Evolutionary conservation across 2,329 filamentous ascomycete genomes (phyloP).

Genomic region (Chrysosporium queenslandicum): DNA sequence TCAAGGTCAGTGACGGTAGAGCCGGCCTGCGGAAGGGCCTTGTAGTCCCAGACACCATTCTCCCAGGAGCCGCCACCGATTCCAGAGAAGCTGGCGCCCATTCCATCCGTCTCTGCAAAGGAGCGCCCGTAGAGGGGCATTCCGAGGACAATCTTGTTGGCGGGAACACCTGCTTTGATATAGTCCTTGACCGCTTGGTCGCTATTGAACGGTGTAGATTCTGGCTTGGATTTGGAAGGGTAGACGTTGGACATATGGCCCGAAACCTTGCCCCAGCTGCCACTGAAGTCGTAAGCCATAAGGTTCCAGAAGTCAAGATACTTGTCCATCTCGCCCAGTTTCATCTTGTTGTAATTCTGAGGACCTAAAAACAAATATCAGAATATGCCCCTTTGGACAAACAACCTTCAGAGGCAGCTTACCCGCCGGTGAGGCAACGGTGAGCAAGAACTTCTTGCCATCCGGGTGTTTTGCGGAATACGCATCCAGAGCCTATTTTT

Average conservation of each 20-base stretch:
- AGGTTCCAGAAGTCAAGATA: constrained; percentile 45
- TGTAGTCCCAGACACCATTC: constrained; percentile 77
- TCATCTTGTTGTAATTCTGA: constrained; percentile 36
- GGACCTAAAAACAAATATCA: constrained; percentile 27
- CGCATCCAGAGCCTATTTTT: constrained; percentile 30
- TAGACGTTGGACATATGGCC: constrained; percentile 78
- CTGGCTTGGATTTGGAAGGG: constrained; percentile 46
- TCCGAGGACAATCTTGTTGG: constrained; percentile 70
- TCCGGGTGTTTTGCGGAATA: constrained; percentile 34
- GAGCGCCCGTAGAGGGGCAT: constrained; percentile 88
- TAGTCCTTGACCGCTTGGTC: constrained; percentile 63
- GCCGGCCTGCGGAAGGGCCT: constrained; percentile 62
- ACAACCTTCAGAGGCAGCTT: not conserved
- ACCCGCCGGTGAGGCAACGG: constrained; percentile 39
- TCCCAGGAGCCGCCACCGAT: constrained; percentile 77
- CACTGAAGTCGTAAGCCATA: constrained; percentile 85
- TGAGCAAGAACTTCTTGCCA: constrained; percentile 38
- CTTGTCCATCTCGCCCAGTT: constrained; percentile 37
- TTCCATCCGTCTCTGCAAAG: constrained; percentile 68
- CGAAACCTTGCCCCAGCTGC: constrained; percentile 62
- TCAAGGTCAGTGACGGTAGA: constrained; percentile 52
- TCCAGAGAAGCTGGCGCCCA: constrained; percentile 59
- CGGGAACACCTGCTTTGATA: constrained; percentile 50
- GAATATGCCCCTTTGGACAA: no score
- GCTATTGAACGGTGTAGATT: constrained; percentile 68